Percentiles rank a stretch among this genome's conserved stretches.
These are phyloP conservation scores for Astrocystis sublimbata DNA, from an alignment of 495 filamentous ascomycete genomes.

Conservation along the genomic window DNA sequence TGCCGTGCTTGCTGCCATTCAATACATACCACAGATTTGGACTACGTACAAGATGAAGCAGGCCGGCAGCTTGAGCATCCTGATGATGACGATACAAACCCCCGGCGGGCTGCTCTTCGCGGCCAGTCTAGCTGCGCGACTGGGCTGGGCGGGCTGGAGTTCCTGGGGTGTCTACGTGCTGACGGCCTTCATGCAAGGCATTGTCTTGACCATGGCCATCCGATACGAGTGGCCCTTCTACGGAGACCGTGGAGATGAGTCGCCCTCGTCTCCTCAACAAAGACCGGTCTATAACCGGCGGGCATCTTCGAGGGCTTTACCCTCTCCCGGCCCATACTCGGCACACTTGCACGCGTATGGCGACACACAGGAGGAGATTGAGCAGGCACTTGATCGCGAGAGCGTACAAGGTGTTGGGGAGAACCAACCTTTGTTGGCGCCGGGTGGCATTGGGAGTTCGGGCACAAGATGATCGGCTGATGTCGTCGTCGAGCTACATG, in stretches of 20 bases:
- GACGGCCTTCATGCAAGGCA: slow-evolving; percentile 82
- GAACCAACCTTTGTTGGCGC: slow-evolving; percentile 44
- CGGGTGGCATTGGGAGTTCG: slow-evolving; percentile 39
- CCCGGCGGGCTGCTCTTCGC: slow-evolving; percentile 90
- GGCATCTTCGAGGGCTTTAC: slow-evolving; percentile 28
- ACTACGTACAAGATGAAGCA: slow-evolving; percentile 82
- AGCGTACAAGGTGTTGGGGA: slow-evolving; percentile 44
- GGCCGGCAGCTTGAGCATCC: slow-evolving; percentile 86
- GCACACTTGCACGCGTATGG: slow-evolving; percentile 42
- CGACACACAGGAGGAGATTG: slow-evolving; percentile 43
- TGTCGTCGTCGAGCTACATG: not conserved
- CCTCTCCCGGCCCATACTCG: slow-evolving; percentile 40
- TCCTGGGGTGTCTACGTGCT: slow-evolving; percentile 88
- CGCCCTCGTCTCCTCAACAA: slow-evolving; percentile 23
- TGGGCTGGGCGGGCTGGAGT: slow-evolving; percentile 88
- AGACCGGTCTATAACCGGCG: slow-evolving; percentile 31
- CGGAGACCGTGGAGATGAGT: slow-evolving; percentile 1
- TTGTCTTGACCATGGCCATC: slow-evolving; percentile 77
- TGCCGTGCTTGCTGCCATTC: slow-evolving; percentile 76
- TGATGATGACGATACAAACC: slow-evolving; percentile 98
- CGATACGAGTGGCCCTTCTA: slow-evolving; percentile 61
- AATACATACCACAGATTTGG: slow-evolving; percentile 94
- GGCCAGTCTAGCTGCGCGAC: slow-evolving; percentile 73
- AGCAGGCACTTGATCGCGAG: slow-evolving; percentile 42
- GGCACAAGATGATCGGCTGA: slow-evolving; percentile 21